These are phyloP conservation scores for Antrodiella citrinella DNA, from an alignment of 768 basidiomycete species.

Conservation along the genomic window DNA sequence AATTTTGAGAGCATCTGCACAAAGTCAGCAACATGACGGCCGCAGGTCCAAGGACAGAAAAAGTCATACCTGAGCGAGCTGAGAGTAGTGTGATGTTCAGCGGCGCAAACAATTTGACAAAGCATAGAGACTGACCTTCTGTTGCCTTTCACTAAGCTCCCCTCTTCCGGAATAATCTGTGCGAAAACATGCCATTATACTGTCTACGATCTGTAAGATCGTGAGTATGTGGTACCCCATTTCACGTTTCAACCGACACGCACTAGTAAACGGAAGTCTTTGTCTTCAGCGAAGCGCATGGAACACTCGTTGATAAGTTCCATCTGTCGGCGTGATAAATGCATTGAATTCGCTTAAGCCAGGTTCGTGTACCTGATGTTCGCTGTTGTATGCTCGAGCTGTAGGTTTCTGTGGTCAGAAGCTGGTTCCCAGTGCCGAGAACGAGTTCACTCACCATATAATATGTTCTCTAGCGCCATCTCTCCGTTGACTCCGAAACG, in stretches of 20 bases:
- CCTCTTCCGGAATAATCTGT: constrained; percentile 92
- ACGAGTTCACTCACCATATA: constrained; percentile 58
- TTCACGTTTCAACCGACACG: constrained; percentile 3
- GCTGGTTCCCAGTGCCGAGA: neutral
- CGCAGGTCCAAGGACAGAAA: neutral
- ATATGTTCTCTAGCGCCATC: constrained; percentile 81
- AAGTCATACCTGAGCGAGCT: constrained; percentile 72
- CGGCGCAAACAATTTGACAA: constrained; percentile 8
- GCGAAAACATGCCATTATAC: constrained; percentile 94
- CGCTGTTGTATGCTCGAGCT: constrained; percentile 89
- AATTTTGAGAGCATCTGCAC: constrained; percentile 83
- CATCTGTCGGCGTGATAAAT: constrained; percentile 43
- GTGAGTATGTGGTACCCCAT: constrained; percentile 7
- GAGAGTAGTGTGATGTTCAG: constrained; percentile 5
- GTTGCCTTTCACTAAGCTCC: constrained; percentile 89
- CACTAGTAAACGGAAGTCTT: constrained; percentile 70
- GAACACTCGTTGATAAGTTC: constrained; percentile 88
- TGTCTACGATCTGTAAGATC: constrained; percentile 72
- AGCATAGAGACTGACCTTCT: constrained; percentile 46
- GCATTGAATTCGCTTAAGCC: too few relatives aligned
- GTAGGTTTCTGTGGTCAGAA: constrained; percentile 2
- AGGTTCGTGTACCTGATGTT: constrained; percentile 62
- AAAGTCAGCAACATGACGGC: neutral
- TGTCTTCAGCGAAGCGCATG: constrained; percentile 82
- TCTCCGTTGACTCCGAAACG: constrained; percentile 89